Conservation (phyloP, 371 early-diverging fungal species). For the Coemansia sp. region DNA sequence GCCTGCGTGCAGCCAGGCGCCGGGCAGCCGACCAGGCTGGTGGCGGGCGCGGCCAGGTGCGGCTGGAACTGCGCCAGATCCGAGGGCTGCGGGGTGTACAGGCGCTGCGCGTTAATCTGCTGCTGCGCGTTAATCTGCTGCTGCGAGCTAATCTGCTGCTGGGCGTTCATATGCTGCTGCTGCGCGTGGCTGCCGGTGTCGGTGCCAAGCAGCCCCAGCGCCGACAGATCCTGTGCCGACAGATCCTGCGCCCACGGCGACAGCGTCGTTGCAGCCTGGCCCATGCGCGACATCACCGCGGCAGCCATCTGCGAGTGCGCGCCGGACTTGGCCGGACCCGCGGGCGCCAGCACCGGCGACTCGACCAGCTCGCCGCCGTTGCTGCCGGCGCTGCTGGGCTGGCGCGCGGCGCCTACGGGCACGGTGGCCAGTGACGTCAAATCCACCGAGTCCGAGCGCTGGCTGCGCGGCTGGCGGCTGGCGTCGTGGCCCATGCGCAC, state of each 20-base stretch:
- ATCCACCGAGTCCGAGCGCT: conserved; percentile 40
- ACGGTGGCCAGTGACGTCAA: conserved; percentile 39
- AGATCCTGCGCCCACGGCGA: conserved; percentile 15
- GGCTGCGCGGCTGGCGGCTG: conserved; percentile 11
- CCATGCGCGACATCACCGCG: conserved; percentile 24
- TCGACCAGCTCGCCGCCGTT: background rate
- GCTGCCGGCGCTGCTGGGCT: background rate
- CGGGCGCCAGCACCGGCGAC: conserved; percentile 12
- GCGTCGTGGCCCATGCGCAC: conserved; percentile 15
- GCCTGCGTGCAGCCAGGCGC: conserved; percentile 13
- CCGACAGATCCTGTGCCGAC: conserved; percentile 15
- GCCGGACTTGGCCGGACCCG: conserved; percentile 15
- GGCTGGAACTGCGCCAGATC: conserved; percentile 42
- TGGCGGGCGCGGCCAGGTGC: conserved; percentile 4
- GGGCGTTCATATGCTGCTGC: background rate
- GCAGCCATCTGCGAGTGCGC: conserved; percentile 43
- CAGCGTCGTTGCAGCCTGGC: background rate
- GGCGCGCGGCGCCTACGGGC: background rate
- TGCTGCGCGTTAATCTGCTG: background rate
- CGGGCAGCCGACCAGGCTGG: conserved; percentile 26
- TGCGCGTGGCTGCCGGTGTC: no score
- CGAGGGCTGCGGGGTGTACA: conserved; percentile 30
- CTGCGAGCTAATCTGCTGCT: conserved; percentile 3
- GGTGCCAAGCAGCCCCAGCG: conserved; percentile 8
- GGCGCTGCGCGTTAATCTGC: conserved; percentile 6